Conservation (phyloP, 1,139 yeast species). For the Suhomyces chickasaworum region DNA sequence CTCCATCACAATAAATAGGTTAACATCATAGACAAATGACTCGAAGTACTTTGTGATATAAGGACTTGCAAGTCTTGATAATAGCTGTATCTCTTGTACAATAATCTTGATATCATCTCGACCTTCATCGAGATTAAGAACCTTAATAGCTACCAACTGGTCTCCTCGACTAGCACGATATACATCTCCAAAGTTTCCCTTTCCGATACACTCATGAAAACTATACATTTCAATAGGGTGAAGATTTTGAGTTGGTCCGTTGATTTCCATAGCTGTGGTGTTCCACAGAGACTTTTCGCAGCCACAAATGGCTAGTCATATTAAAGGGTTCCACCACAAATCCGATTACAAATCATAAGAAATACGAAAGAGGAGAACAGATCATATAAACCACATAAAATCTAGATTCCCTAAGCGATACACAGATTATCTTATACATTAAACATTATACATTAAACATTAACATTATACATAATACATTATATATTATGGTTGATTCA, state of each 20-base stretch:
- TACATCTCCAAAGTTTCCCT: conserved; percentile 88
- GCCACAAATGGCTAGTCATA: conserved; percentile 11
- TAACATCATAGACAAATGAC: conserved; percentile 61
- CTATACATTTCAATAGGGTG: conserved; percentile 30
- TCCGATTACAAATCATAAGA: too few species aligned
- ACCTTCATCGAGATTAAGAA: conserved; percentile 71
- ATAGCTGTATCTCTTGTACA: conserved; percentile 73
- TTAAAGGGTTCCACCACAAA: too few species aligned
- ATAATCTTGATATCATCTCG: conserved; percentile 71
- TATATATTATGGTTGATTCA: too few species aligned
- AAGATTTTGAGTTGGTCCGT: not conserved
- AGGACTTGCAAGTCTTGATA: conserved; percentile 64
- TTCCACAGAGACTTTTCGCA: conserved; percentile 8
- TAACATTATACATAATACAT: too few species aligned
- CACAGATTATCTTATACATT: too few species aligned
- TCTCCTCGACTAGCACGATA: conserved; percentile 55
- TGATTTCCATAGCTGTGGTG: conserved; percentile 1
- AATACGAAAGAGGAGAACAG: too few species aligned
- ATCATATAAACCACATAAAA: too few species aligned
- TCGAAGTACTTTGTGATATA: conserved; percentile 66
- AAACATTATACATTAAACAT: too few species aligned
- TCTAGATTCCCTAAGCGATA: too few species aligned
- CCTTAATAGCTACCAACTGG: conserved; percentile 72
- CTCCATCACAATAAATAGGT: conserved; percentile 90
- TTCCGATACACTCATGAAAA: conserved; percentile 66